Base-by-base conservation (phyloP, 2,329 filamentous ascomycete genomes). In the Epichloe elymi region DNA sequence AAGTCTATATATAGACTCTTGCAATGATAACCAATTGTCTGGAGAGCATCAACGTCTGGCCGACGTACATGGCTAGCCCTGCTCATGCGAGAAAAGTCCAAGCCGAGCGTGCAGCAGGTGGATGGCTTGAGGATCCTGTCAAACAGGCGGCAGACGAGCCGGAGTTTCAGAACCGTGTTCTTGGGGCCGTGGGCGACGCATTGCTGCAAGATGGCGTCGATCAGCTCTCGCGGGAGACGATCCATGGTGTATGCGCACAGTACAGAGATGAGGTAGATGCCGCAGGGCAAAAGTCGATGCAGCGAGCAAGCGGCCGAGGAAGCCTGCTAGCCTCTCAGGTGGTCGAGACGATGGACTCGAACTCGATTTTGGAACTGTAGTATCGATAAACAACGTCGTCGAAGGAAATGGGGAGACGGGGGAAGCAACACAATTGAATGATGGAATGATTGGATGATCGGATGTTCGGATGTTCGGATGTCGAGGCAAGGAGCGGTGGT, bases 1-100 rank as follows among this genome's bases (percentile, higher is more conserved):
- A 78, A 61, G 57, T 78, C 74, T 46, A 78, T 65, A 52, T 72
- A 74, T 4, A 78, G 57, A 33, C 72, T 70, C 56, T 70, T 70
- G 65, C 72, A 74, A n/a, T 73, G 63, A 33, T 67, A 65, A 2
- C 71, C 74, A 47, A 75, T 66, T 2, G 68, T 70, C 55, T 68
- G 65, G n/a, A 77, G 59, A 6, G 67, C 68, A 57, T 67, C 64
- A n/a, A 67, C 53, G 48, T 66, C 61, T 1, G 67, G 69, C 4
- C 60, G 67, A 17, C 55, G 56, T 15, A 59, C 56, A 35, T 56
- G 61, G 56, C 61, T 67, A 47, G 62, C 60, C 53, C 58, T 65
- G 57, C 69, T 68, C 52, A 78, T 67, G 30, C 73, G 69, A 12
- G 71, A 71, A 58, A 73, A 76, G 46, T 77, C 74, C 17, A 79